Conservation (phyloP, 768 basidiomycete species). For the Boletellus ananas region DNA sequence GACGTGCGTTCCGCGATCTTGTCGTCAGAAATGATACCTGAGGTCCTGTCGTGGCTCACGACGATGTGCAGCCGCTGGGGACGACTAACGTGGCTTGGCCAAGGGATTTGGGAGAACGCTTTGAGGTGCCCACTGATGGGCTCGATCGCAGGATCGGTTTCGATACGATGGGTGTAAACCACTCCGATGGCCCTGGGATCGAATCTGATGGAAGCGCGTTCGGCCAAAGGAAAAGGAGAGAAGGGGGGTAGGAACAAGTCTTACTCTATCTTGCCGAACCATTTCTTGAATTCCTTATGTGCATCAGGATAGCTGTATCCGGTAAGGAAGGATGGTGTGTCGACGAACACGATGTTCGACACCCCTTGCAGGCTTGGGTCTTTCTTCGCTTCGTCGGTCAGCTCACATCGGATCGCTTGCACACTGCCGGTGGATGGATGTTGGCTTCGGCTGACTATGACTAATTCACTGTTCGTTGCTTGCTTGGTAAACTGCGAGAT, state of each 20-base stretch:
- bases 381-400: constrained; percentile 6
- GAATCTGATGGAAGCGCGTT: not conserved
- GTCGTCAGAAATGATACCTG: not conserved
- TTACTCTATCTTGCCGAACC: constrained; percentile 2
- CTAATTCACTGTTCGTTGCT: constrained; percentile 1
- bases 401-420: constrained; percentile 12
- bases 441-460: not conserved
- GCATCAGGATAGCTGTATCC: constrained; percentile 5
- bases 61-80: constrained; percentile 7
- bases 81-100: not conserved
- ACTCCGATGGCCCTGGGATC: constrained; percentile 6
- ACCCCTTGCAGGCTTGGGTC: not conserved
- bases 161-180: constrained; percentile 19
- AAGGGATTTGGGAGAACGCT: not conserved
- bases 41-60: constrained; percentile 10
- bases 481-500: constrained; percentile 10
- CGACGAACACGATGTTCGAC: constrained; percentile 16
- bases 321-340: constrained; percentile 21
- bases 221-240: too few relatives aligned
- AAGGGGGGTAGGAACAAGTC: not conserved
- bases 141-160: constrained; percentile 11
- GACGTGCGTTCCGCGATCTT: not conserved
- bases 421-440: constrained; percentile 8
- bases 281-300: not conserved
- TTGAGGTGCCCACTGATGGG: constrained; percentile 2